Conservation (phyloP, 352 stramenopile genomes). For the Phytopythium mirpurense region DNA sequence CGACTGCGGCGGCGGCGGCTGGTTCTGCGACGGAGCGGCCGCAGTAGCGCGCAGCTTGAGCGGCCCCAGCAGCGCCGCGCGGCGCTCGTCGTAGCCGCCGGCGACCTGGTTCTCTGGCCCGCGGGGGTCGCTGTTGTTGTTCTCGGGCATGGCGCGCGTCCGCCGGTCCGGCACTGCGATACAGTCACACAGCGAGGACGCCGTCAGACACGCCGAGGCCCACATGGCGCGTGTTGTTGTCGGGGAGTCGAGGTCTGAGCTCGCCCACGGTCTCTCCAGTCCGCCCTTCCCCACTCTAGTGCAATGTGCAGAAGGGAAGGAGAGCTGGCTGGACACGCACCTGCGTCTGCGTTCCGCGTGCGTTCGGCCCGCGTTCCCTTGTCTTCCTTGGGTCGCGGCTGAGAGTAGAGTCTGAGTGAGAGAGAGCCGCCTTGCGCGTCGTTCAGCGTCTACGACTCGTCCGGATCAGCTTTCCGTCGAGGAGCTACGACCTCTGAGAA, state of each 20-base stretch:
- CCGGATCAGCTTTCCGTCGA: no score
- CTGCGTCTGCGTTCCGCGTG: slow-evolving; percentile 3
- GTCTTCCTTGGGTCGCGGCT: not conserved
- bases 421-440: no score
- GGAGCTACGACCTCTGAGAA: no score
- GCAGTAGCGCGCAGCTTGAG: slow-evolving; percentile 11
- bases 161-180: slow-evolving; percentile 3
- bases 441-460: no score
- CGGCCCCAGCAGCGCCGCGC: slow-evolving; percentile 8
- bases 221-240: no score
- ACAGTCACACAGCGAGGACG: not conserved
- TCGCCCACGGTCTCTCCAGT: no score
- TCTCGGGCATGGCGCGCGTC: slow-evolving; percentile 6
- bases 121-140: slow-evolving; percentile 8
- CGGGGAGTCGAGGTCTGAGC: no score
- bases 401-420: no score
- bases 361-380: slow-evolving; percentile 3
- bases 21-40: slow-evolving; percentile 8
- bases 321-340: not conserved
- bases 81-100: slow-evolving; percentile 28
- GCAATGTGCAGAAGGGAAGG: no score
- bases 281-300: no score
- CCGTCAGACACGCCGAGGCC: not conserved
- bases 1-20: no score
- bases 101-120: slow-evolving; percentile 26